phyloP scores from a whole-genome alignment of 352 stramenopile species.

The Phytophthora kernoviae region DNA sequence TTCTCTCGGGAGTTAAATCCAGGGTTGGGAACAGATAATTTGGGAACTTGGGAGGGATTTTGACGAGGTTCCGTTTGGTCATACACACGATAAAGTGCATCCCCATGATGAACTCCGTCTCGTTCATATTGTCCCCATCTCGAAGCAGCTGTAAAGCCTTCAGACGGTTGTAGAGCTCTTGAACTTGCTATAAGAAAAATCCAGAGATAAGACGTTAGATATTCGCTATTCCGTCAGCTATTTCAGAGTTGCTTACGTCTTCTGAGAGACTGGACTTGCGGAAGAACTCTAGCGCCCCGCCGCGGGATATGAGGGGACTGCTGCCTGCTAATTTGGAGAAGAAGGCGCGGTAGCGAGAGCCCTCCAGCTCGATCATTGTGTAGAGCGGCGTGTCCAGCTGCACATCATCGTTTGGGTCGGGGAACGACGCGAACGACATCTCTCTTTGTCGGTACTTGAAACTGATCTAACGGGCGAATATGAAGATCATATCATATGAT shows the following conservation, averaged over 20 bases:
- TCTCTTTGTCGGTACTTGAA: not conserved
- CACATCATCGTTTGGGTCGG: slow-evolving; percentile 14
- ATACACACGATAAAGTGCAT: slow-evolving; percentile 87
- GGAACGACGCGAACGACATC: slow-evolving; percentile 24
- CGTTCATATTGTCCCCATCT: slow-evolving; percentile 39
- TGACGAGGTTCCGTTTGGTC: slow-evolving; percentile 65
- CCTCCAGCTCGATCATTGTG: slow-evolving; percentile 69
- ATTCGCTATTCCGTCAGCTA: not conserved
- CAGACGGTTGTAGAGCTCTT: slow-evolving; percentile 49
- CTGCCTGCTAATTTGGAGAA: slow-evolving; percentile 49
- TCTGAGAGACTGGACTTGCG: slow-evolving; percentile 59
- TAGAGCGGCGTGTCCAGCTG: slow-evolving; percentile 47
- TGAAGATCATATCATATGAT: no score
- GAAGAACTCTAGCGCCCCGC: slow-evolving; percentile 57
- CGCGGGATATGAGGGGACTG: slow-evolving; percentile 26
- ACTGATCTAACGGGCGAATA: no score
- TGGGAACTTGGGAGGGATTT: slow-evolving; percentile 54
- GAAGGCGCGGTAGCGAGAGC: slow-evolving; percentile 61
- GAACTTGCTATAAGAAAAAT: slow-evolving; percentile 41
- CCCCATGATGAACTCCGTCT: slow-evolving; percentile 65
- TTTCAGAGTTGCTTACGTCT: slow-evolving; percentile 11
- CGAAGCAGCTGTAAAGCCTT: slow-evolving; percentile 47
- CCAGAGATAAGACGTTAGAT: not conserved
- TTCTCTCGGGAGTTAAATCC: slow-evolving; percentile 37
- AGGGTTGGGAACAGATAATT: slow-evolving; percentile 70